Percentiles rank a stretch among this genome's conserved stretches.
Evolutionary conservation across 768 basidiomycete genomes (phyloP).

Genomic region (button mushroom (Agaricus bisporus)): DNA sequence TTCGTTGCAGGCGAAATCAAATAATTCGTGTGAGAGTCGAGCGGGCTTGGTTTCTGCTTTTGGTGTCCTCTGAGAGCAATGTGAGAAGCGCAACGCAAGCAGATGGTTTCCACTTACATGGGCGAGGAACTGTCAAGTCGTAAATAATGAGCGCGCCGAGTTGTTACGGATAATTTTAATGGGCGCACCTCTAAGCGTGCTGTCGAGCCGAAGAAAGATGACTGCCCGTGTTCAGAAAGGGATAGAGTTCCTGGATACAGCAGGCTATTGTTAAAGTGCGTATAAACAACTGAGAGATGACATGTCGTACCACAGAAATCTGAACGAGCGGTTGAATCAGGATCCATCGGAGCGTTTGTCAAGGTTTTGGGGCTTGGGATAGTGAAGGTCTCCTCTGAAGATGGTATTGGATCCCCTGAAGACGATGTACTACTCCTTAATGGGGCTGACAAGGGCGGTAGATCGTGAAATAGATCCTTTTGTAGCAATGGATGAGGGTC

Average conservation of each 20-base stretch:
- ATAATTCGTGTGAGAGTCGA: conserved; percentile 8
- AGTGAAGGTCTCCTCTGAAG: conserved; percentile 11
- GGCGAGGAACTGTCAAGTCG: conserved; percentile 44
- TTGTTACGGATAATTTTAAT: background rate
- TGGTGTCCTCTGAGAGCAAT: conserved; percentile 18
- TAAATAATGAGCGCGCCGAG: conserved; percentile 7
- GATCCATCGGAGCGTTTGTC: conserved; percentile 15
- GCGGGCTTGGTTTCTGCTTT: conserved; percentile 12
- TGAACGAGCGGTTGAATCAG: conserved; percentile 34
- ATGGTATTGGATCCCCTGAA: conserved; percentile 20
- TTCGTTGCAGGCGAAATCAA: conserved; percentile 30
- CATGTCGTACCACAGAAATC: conserved; percentile 33
- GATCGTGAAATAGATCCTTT: conserved; percentile 21
- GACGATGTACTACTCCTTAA: conserved; percentile 18
- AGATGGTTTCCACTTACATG: conserved; percentile 31
- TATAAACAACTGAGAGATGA: background rate
- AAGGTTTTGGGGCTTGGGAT: background rate
- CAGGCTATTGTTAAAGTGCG: background rate
- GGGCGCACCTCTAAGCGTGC: conserved; percentile 59
- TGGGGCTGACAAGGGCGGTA: conserved; percentile 10
- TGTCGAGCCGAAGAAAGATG: conserved; percentile 56
- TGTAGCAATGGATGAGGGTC: conserved; percentile 44
- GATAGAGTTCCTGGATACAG: conserved; percentile 46
- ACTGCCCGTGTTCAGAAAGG: conserved; percentile 47
- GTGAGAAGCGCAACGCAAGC: background rate